A percentile compares a stretch with the other conserved stretches of the same genome.
Evolutionary conservation across 257 asterid genomes (phyloP).

Genomic region (Scutellaria galericulata): DNA sequence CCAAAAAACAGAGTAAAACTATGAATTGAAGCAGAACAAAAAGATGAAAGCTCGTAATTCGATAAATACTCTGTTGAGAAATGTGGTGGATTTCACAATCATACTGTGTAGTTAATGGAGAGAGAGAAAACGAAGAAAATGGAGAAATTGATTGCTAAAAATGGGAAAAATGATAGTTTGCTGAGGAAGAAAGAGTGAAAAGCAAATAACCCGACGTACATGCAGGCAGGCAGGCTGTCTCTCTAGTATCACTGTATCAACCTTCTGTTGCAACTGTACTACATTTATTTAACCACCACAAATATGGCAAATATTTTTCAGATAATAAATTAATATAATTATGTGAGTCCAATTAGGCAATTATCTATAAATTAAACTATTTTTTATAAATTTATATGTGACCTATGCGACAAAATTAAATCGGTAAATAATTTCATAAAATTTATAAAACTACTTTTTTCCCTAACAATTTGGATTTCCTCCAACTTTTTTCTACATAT

Average conservation of each 20-base stretch:
- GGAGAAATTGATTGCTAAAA: background rate
- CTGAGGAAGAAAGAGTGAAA: slow-evolving; percentile 22
- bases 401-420: no score
- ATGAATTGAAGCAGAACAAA: slow-evolving; percentile 18
- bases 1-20: slow-evolving; percentile 18
- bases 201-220: slow-evolving; percentile 24
- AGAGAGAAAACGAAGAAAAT: slow-evolving; percentile 25
- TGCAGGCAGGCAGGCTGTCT: slow-evolving; percentile 30
- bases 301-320: background rate
- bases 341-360: no score
- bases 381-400: no score
- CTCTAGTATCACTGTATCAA: background rate
- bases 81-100: slow-evolving; percentile 7
- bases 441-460: no score
- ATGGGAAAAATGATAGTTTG: slow-evolving; percentile 22
- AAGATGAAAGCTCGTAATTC: background rate
- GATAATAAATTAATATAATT: no score
- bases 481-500: no score
- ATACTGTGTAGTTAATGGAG: background rate
- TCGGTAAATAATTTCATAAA: no score
- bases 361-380: no score
- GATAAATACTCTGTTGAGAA: slow-evolving; percentile 18
- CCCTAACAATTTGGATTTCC: no score
- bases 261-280: slow-evolving; percentile 16
- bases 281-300: background rate